Percentiles rank a stretch among this genome's conserved stretches.
phyloP scores from a whole-genome alignment of 1,284 basidiomycete genomes.

The Cutaneotrichosporon daszewskae region DNA sequence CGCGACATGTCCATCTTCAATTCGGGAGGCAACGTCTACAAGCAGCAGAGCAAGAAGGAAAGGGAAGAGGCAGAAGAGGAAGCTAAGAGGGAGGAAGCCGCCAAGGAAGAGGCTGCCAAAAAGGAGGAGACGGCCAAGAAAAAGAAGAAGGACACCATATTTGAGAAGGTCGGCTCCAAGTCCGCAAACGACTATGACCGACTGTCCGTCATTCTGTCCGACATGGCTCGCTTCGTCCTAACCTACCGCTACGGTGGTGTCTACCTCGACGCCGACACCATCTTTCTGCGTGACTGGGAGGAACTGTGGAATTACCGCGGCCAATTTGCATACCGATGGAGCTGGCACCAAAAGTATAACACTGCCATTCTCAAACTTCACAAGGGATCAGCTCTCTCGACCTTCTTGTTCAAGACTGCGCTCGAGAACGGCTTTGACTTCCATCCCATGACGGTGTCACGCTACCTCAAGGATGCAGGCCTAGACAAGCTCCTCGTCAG shows the following conservation, averaged over 20 bases:
- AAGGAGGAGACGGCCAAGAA: slow-evolving; percentile 6
- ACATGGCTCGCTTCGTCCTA: slow-evolving; percentile 79
- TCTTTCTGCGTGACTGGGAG: slow-evolving; percentile 85
- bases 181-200: slow-evolving; percentile 69
- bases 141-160: slow-evolving; percentile 56
- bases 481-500: slow-evolving; percentile 66
- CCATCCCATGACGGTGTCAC: slow-evolving; percentile 76
- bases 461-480: slow-evolving; percentile 71
- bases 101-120: background rate
- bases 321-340: slow-evolving; percentile 82
- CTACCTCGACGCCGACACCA: slow-evolving; percentile 80
- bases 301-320: slow-evolving; percentile 83
- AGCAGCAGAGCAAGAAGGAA: slow-evolving; percentile 41
- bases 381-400: slow-evolving; percentile 71
- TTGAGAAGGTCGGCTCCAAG: slow-evolving; percentile 69
- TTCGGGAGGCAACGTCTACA: slow-evolving; percentile 64
- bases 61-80: slow-evolving; percentile 4
- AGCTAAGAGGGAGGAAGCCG: slow-evolving; percentile 7
- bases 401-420: slow-evolving; percentile 77
- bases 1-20: slow-evolving; percentile 63
- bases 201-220: slow-evolving; percentile 73
- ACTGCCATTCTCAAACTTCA: slow-evolving; percentile 79
- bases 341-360: slow-evolving; percentile 71
- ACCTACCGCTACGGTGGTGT: slow-evolving; percentile 80
- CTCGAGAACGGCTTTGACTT: slow-evolving; percentile 77